phyloP scores from a whole-genome alignment of 768 basidiomycete genomes.

The Lentinula edodes region DNA sequence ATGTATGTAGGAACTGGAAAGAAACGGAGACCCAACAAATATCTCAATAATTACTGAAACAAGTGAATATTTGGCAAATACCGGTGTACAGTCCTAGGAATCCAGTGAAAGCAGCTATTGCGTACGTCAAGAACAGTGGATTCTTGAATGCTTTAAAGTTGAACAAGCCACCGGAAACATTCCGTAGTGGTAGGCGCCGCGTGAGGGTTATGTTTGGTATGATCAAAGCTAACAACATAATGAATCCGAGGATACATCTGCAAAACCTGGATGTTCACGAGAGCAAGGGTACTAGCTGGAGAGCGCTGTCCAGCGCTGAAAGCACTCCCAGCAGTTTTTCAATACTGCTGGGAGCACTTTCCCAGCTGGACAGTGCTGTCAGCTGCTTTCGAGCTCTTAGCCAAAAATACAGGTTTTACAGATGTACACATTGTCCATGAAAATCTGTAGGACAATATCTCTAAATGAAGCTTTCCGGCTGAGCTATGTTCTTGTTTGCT shows the following conservation, averaged over 20 bases:
- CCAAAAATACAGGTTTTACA: no score
- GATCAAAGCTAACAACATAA: constrained; percentile 48
- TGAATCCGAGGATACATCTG: constrained; percentile 61
- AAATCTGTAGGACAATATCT: constrained; percentile 27
- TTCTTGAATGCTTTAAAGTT: constrained; percentile 49
- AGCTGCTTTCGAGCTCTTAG: no score
- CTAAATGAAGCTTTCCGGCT: not conserved
- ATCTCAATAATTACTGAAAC: no score
- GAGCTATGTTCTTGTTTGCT: constrained; percentile 18
- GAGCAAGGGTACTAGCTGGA: no score
- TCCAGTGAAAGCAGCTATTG: constrained; percentile 43
- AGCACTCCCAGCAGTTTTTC: no score
- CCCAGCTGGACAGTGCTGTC: no score
- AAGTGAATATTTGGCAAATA: constrained; percentile 8
- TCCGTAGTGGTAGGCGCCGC: constrained; percentile 52
- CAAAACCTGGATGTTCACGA: no score
- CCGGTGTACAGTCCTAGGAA: constrained; percentile 72
- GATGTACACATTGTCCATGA: constrained; percentile 73
- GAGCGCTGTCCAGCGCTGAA: no score
- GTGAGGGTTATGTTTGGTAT: constrained; percentile 48
- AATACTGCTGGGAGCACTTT: no score
- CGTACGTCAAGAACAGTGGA: constrained; percentile 51
- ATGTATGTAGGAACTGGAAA: constrained; percentile 48
- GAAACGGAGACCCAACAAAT: constrained; percentile 9
- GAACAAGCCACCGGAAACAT: constrained; percentile 52